Evolutionary conservation across 306 rosid genomes (phyloP).

Genomic region (Luffa aegyptiaca): DNA sequence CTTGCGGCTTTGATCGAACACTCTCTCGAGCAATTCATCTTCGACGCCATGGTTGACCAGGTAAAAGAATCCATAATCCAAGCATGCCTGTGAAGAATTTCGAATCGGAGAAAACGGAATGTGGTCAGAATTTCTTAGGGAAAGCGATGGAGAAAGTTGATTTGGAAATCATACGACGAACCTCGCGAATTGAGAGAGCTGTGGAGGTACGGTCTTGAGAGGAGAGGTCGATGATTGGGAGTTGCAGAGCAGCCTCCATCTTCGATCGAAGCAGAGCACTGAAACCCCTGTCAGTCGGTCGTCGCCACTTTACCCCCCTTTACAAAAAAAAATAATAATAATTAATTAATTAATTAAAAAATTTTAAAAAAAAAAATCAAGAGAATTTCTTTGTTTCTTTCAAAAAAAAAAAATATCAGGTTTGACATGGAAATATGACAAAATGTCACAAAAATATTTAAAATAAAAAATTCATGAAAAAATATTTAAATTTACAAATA

Average conservation of each 20-base stretch:
- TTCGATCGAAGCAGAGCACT: neutral
- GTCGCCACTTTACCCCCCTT: too few species aligned
- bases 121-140: neutral
- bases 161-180: neutral
- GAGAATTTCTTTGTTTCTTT: too few species aligned
- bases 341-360: too few species aligned
- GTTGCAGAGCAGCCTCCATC: slow-evolving; percentile 28
- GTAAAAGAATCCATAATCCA: slow-evolving; percentile 73
- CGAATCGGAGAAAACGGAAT: neutral
- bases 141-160: neutral
- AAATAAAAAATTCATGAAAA: too few species aligned
- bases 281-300: neutral
- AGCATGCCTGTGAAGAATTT: slow-evolving; percentile 43
- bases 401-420: too few species aligned
- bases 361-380: too few species aligned
- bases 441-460: too few species aligned
- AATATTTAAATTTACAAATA: too few species aligned
- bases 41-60: slow-evolving; percentile 74
- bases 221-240: slow-evolving; percentile 60
- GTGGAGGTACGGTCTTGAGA: slow-evolving; percentile 44
- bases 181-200: slow-evolving; percentile 57
- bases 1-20: slow-evolving; percentile 36
- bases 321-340: too few species aligned
- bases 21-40: slow-evolving; percentile 22
- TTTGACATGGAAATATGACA: too few species aligned